A percentile compares a stretch with the other conserved stretches of the same genome.
These are phyloP conservation scores for Russula sp. DNA, from an alignment of 768 basidiomycete species.

Conservation along the genomic window DNA sequence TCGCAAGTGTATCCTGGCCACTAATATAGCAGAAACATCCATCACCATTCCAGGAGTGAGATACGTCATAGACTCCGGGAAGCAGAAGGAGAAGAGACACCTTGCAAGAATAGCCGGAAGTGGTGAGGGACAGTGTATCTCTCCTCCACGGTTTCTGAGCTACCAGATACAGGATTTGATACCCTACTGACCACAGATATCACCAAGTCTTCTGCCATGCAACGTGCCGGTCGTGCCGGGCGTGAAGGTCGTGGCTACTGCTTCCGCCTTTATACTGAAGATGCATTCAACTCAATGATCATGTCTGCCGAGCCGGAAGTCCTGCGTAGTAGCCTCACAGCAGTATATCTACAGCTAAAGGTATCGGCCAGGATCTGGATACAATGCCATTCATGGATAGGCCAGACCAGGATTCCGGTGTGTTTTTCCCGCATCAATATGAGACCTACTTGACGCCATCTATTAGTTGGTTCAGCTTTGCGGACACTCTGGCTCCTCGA, in stretches of 20 bases:
- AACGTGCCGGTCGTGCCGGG: constrained; percentile 94
- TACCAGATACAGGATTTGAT: constrained; percentile 68
- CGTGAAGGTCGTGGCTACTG: constrained; percentile 89
- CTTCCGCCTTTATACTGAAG: constrained; percentile 90
- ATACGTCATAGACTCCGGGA: constrained; percentile 95
- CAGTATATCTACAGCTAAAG: constrained; percentile 81
- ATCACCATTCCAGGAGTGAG: constrained; percentile 96
- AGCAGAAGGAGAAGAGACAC: constrained; percentile 93
- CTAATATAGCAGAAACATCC: constrained; percentile 97
- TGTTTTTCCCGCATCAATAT: constrained; percentile 34
- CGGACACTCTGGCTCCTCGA: constrained; percentile 75
- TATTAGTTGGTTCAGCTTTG: constrained; percentile 56
- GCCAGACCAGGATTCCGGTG: constrained; percentile 73
- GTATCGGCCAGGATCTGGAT: constrained; percentile 80
- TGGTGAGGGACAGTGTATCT: constrained; percentile 41
- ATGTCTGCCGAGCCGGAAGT: constrained; percentile 84
- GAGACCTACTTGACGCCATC: not conserved
- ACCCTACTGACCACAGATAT: constrained; percentile 79
- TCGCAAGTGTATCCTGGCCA: constrained; percentile 92
- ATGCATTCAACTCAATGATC: constrained; percentile 64
- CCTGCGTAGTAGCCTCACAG: constrained; percentile 77
- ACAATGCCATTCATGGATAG: constrained; percentile 86
- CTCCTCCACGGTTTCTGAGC: not conserved
- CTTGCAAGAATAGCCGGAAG: constrained; percentile 66
- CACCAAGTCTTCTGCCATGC: constrained; percentile 86